Percentiles rank a stretch among this genome's conserved stretches.
These are phyloP conservation scores for Raphanus sativus DNA, from an alignment of 345 rosid genomes.

Conservation along the genomic window DNA sequence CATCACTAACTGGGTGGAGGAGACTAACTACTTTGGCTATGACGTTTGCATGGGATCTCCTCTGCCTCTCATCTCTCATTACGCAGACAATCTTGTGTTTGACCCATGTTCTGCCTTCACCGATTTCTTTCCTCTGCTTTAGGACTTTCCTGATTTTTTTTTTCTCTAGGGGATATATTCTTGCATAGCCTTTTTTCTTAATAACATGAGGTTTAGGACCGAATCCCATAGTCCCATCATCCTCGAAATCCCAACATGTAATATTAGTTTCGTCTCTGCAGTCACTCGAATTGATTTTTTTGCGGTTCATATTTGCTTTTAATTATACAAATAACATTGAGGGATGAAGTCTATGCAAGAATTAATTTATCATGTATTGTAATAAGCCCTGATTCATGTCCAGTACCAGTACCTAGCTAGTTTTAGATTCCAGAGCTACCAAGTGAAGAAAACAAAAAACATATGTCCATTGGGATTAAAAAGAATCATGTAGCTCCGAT, in stretches of 20 bases:
- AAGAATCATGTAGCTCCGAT: too few species aligned
- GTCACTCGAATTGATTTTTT: background rate
- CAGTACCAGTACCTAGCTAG: too few species aligned
- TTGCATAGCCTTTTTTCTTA: background rate
- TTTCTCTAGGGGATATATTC: constrained; percentile 23
- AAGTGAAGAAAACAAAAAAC: too few species aligned
- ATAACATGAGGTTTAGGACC: too few species aligned
- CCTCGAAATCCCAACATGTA: too few species aligned
- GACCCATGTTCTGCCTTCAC: constrained; percentile 47
- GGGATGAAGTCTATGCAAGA: background rate
- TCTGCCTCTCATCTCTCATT: constrained; percentile 31
- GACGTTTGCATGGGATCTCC: constrained; percentile 41
- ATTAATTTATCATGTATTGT: background rate
- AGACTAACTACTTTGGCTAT: constrained; percentile 39
- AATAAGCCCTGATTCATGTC: background rate
- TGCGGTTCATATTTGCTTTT: background rate
- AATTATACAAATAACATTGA: background rate
- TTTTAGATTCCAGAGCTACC: too few species aligned
- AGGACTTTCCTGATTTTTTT: constrained; percentile 32
- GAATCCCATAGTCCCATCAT: too few species aligned
- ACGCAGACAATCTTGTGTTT: constrained; percentile 31
- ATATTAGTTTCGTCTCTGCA: too few species aligned
- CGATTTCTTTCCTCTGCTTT: constrained; percentile 53
- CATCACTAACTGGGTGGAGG: constrained; percentile 41
- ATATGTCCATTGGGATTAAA: too few species aligned